Conservation (phyloP, 225 moss, liverwort and hornwort genomes). For the Pseudoscleropodium purum region DNA sequence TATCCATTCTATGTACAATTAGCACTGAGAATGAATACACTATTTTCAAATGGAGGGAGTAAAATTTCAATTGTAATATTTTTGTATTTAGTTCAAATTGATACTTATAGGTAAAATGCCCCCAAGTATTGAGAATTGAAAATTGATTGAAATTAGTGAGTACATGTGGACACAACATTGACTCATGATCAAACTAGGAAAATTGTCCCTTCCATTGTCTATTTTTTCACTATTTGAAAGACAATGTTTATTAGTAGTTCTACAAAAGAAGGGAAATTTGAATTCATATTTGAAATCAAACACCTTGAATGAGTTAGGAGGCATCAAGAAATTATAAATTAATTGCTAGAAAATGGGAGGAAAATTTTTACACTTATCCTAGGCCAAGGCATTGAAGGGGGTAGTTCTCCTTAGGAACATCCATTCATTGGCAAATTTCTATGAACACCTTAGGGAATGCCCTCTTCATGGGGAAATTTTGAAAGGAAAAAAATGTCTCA, state of each 20-base stretch:
- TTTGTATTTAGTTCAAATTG: not conserved
- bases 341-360: not conserved
- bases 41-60: not conserved
- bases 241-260: not conserved
- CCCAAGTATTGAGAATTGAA: not conserved
- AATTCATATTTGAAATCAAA: not conserved
- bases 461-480: fast-evolving
- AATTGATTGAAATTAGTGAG: fast-evolving
- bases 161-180: not conserved
- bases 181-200: fast-evolving
- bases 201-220: fast-evolving
- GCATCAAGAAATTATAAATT: fast-evolving
- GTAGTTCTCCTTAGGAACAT: fast-evolving
- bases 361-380: not conserved
- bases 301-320: fast-evolving
- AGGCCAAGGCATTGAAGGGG: too few species aligned
- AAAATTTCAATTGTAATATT: not conserved
- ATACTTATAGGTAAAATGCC: fast-evolving
- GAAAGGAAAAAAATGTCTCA: too few species aligned
- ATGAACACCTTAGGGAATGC: fast-evolving
- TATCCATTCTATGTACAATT: not conserved
- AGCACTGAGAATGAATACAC: too few species aligned
- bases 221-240: fast-evolving
- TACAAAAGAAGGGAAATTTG: not conserved
- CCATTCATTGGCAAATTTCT: fast-evolving